phyloP scores from a whole-genome alignment of 768 basidiomycete species.

The Hericium coralloides region DNA sequence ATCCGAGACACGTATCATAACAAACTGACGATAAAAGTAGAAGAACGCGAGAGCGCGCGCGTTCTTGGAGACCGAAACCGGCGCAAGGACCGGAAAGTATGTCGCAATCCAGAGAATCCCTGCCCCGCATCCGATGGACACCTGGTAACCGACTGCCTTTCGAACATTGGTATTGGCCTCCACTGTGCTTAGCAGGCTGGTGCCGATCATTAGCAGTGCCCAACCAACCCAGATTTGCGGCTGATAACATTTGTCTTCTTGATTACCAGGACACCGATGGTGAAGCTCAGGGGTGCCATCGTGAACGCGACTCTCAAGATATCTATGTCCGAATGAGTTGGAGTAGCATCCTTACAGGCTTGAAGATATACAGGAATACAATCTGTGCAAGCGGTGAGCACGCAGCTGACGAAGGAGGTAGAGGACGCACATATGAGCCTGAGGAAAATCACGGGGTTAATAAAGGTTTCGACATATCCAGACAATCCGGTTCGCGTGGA shows the following conservation, averaged over 20 bases:
- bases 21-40: constrained; percentile 17
- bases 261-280: constrained; percentile 29
- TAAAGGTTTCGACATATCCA: constrained; percentile 26
- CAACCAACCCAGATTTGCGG: constrained; percentile 29
- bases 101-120: not conserved
- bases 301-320: constrained; percentile 27
- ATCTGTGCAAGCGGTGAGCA: constrained; percentile 21
- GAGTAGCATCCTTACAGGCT: constrained; percentile 26
- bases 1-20: constrained; percentile 9
- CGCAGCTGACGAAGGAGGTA: not conserved
- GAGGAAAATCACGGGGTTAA: constrained; percentile 1
- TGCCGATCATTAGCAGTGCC: constrained; percentile 24
- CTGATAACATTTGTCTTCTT: constrained; percentile 26
- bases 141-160: not conserved
- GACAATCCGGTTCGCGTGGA: constrained; percentile 23
- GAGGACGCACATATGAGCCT: not conserved
- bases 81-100: constrained; percentile 25
- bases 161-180: constrained; percentile 11
- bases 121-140: not conserved
- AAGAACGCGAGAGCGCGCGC: constrained; percentile 31
- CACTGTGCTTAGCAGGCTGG: constrained; percentile 26
- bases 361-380: constrained; percentile 31
- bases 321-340: constrained; percentile 26
- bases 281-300: constrained; percentile 28
- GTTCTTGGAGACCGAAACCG: constrained; percentile 22